Conservation (phyloP, 2,329 filamentous ascomycete genomes). For the Hansfordia pulvinata region DNA sequence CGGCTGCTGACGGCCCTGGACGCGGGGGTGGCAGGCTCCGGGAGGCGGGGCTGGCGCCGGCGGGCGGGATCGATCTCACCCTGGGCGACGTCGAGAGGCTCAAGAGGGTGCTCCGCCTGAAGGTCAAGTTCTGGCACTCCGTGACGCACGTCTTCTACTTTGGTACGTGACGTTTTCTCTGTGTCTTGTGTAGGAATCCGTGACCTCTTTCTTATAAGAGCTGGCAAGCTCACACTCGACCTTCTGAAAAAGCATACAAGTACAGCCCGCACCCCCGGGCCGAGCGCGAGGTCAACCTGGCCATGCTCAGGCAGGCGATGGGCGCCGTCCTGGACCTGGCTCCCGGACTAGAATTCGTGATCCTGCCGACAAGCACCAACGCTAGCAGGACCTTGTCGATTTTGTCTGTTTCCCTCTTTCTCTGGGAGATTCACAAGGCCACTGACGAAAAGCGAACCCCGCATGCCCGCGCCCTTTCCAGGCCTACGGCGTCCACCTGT, state of each 20-base stretch:
- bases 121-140: conserved; percentile 8
- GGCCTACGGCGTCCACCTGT: conserved; percentile 23
- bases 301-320: conserved; percentile 17
- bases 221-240: not conserved
- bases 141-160: conserved; percentile 23
- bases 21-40: conserved; percentile 10
- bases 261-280: conserved; percentile 10
- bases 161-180: too few species aligned
- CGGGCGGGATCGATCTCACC: conserved; percentile 18
- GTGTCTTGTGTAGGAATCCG: too few species aligned
- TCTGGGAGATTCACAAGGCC: too few species aligned
- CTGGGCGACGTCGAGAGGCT: conserved; percentile 7
- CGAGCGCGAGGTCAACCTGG: too few species aligned
- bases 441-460: too few species aligned
- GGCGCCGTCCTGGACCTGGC: conserved; percentile 11
- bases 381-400: not conserved
- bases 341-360: conserved; percentile 15
- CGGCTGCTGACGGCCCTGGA: conserved; percentile 13
- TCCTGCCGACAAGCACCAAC: conserved; percentile 19
- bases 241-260: conserved; percentile 14
- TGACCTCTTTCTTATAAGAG: too few species aligned
- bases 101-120: conserved; percentile 7
- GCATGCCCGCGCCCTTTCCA: too few species aligned
- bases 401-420: not conserved
- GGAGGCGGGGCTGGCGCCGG: conserved; percentile 11